phyloP scores from a whole-genome alignment of 306 rosid genomes.

The Acacia confusa region DNA sequence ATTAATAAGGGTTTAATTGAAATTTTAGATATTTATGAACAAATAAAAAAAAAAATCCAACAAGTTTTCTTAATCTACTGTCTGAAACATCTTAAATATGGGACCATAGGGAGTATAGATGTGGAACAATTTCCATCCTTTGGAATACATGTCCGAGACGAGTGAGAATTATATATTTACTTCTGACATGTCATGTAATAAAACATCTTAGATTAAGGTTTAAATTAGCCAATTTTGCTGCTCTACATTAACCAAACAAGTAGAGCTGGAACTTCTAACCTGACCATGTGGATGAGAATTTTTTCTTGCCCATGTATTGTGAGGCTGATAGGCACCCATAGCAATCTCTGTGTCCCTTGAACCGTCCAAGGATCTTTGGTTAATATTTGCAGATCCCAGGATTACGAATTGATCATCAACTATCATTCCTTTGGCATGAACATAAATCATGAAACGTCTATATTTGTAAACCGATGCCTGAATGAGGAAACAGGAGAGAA shows the following conservation, averaged over 20 bases:
- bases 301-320: slow-evolving; percentile 51
- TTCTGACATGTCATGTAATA: neutral
- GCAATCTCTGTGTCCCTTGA: slow-evolving; percentile 83
- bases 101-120: too few species aligned
- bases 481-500: neutral
- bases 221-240: neutral
- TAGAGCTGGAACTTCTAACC: slow-evolving; percentile 40
- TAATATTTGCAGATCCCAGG: slow-evolving; percentile 77
- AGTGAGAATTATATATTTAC: neutral
- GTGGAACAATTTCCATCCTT: neutral
- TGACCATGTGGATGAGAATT: slow-evolving; percentile 65
- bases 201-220: neutral
- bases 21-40: too few species aligned
- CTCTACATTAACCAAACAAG: neutral
- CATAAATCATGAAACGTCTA: slow-evolving; percentile 71
- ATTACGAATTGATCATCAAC: slow-evolving; percentile 67
- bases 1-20: too few species aligned
- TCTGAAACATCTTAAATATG: too few species aligned
- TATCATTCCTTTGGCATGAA: slow-evolving; percentile 78
- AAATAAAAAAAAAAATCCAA: too few species aligned
- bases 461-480: slow-evolving; percentile 52
- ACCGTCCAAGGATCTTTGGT: slow-evolving; percentile 80
- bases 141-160: neutral
- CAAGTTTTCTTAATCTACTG: too few species aligned
- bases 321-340: slow-evolving; percentile 80